Evolutionary conservation across 140 eudicot species (phyloP).

Genomic region (Anethum foeniculum): DNA sequence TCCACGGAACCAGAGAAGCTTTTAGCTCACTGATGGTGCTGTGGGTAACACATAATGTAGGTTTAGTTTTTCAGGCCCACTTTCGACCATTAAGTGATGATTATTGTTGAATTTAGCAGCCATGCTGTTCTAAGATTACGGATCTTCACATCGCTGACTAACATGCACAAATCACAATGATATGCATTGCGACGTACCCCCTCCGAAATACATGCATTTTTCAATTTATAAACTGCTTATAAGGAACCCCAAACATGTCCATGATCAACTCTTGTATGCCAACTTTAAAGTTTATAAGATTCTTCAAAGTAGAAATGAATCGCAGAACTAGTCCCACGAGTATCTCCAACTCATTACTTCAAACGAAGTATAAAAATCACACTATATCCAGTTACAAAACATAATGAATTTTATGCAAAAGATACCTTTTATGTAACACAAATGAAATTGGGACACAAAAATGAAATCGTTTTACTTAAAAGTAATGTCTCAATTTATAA

Average conservation of each 20-base stretch:
- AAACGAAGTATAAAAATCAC: too few relatives aligned
- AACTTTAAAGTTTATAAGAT: neutral
- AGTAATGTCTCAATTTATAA: too few relatives aligned
- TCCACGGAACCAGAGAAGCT: conserved; percentile 35
- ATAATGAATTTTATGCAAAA: too few relatives aligned
- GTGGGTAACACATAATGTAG: neutral
- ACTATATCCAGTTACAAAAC: too few relatives aligned
- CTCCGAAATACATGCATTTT: neutral
- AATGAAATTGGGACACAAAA: too few relatives aligned
- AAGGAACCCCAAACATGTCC: too few relatives aligned
- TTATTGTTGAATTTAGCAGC: neutral
- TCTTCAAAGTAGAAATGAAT: too few relatives aligned
- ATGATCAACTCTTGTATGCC: neutral
- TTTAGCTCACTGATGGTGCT: conserved; percentile 12
- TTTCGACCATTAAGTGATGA: neutral
- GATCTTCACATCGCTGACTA: neutral
- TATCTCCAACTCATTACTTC: too few relatives aligned
- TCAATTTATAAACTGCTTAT: neutral
- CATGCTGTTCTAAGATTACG: neutral
- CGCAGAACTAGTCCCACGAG: neutral
- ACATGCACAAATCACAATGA: neutral
- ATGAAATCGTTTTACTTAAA: too few relatives aligned
- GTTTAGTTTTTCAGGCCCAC: neutral
- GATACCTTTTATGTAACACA: too few relatives aligned
- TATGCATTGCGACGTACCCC: neutral